Conservation (phyloP, 2,329 filamentous ascomycete species). For the Onygenales sp. region DNA sequence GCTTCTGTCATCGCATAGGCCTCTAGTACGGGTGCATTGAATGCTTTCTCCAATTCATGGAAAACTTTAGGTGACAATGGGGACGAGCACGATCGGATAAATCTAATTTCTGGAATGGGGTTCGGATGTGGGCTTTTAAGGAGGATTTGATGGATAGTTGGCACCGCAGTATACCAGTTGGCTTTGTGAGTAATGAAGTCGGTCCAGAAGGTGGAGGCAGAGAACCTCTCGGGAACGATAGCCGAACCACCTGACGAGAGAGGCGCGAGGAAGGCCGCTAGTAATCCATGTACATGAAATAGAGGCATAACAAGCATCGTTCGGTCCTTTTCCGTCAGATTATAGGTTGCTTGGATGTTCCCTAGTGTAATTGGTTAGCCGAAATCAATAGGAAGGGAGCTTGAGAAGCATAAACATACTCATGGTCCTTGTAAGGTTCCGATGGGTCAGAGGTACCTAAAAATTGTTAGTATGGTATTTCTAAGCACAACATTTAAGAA, state of each 20-base stretch:
- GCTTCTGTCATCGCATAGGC: constrained; percentile 92
- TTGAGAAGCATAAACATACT: constrained; percentile 34
- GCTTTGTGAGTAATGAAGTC: constrained; percentile 66
- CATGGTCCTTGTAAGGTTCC: constrained; percentile 74
- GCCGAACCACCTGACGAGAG: constrained; percentile 68
- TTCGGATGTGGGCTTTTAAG: constrained; percentile 62
- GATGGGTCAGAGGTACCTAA: constrained; percentile 68
- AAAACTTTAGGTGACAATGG: constrained; percentile 75
- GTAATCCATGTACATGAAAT: constrained; percentile 82
- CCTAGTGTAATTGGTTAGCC: constrained; percentile 29
- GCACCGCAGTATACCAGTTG: constrained; percentile 91
- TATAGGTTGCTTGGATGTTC: constrained; percentile 71
- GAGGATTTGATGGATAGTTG: constrained; percentile 83
- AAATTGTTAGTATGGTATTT: constrained; percentile 4
- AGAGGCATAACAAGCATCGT: constrained; percentile 85
- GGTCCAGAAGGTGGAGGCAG: constrained; percentile 70
- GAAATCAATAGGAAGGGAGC: constrained; percentile 1
- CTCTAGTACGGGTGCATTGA: constrained; percentile 73
- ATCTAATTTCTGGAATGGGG: constrained; percentile 64
- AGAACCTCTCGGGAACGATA: constrained; percentile 70
- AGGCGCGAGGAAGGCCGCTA: constrained; percentile 72
- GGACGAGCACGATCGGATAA: constrained; percentile 80
- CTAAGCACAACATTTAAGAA: not conserved
- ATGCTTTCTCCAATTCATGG: constrained; percentile 64
- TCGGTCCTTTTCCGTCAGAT: constrained; percentile 59